Percentiles rank a stretch among this genome's conserved stretches.
Evolutionary conservation across 1,284 basidiomycete genomes (phyloP).

Genomic region (Microbotryomycetes sp.): DNA sequence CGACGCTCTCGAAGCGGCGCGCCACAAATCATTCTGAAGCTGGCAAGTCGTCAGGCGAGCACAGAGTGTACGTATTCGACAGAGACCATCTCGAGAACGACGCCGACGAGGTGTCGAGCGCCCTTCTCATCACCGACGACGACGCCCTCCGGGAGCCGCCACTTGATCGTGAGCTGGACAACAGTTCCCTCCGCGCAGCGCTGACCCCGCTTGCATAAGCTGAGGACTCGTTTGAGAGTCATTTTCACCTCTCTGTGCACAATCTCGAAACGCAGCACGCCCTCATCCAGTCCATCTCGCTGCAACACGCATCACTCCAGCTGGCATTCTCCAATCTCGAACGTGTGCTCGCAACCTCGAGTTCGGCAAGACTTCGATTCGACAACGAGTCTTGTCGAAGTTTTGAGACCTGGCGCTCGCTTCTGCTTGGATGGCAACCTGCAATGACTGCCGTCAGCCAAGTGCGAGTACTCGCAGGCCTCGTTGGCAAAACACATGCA

Average conservation of each 20-base stretch:
- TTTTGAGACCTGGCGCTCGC: conserved; percentile 10
- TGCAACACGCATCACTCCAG: conserved; percentile 24
- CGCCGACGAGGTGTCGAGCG: conserved; percentile 17
- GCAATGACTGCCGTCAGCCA: conserved; percentile 25
- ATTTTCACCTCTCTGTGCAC: conserved; percentile 30
- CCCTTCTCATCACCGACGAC: conserved; percentile 17
- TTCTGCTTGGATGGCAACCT: conserved; percentile 21
- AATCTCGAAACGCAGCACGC: conserved; percentile 32
- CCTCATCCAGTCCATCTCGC: conserved; percentile 22
- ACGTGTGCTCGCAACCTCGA: conserved; percentile 20
- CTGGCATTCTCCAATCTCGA: conserved; percentile 27
- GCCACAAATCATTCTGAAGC: not conserved
- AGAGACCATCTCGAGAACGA: conserved; percentile 30
- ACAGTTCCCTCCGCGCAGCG: not conserved
- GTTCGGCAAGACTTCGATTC: not conserved
- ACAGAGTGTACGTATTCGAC: conserved; percentile 26
- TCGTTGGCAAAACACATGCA: not conserved
- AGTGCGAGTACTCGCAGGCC: conserved; percentile 19
- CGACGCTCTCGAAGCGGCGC: not conserved
- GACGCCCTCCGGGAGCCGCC: conserved; percentile 24
- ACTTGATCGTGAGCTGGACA: conserved; percentile 13
- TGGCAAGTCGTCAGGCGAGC: not conserved
- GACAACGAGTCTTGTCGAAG: not conserved
- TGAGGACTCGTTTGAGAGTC: conserved; percentile 28
- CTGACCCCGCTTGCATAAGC: conserved; percentile 1